phyloP scores from a whole-genome alignment of 1,284 basidiomycete genomes.

The Moesziomyces globuligerus region DNA sequence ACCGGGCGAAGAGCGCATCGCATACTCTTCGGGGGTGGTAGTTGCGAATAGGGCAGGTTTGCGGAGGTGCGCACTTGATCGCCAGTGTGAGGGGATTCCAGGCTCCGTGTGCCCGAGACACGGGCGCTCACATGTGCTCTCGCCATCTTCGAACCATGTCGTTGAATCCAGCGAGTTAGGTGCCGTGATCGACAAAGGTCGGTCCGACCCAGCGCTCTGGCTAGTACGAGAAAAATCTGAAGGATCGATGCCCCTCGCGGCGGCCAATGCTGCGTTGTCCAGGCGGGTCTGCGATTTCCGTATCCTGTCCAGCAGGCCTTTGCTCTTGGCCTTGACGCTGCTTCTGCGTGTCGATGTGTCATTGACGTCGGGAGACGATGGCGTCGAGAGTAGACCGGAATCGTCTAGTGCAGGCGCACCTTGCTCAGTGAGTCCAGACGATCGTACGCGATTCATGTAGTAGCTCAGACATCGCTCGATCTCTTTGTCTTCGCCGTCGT shows the following conservation, averaged over 20 bases:
- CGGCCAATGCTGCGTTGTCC: conserved; percentile 21
- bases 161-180: background rate
- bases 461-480: conserved; percentile 47
- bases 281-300: conserved; percentile 31
- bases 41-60: background rate
- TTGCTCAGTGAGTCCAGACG: background rate
- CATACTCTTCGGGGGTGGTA: background rate
- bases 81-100: conserved; percentile 20
- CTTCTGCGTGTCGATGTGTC: conserved; percentile 5
- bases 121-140: background rate
- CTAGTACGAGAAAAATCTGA: no score
- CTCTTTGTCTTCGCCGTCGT: conserved; percentile 15
- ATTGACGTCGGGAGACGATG: background rate
- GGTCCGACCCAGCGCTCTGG: no score
- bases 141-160: conserved; percentile 4
- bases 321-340: conserved; percentile 18
- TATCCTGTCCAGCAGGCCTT: conserved; percentile 21
- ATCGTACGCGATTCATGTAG: conserved; percentile 27
- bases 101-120: background rate
- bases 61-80: conserved; percentile 7
- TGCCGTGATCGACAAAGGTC: background rate
- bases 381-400: no score
- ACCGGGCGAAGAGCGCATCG: conserved; percentile 11
- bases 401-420: no score
- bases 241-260: conserved; percentile 7